phyloP scores from a whole-genome alignment of 208 protist genomes.

The Leishmania tarentolae region DNA sequence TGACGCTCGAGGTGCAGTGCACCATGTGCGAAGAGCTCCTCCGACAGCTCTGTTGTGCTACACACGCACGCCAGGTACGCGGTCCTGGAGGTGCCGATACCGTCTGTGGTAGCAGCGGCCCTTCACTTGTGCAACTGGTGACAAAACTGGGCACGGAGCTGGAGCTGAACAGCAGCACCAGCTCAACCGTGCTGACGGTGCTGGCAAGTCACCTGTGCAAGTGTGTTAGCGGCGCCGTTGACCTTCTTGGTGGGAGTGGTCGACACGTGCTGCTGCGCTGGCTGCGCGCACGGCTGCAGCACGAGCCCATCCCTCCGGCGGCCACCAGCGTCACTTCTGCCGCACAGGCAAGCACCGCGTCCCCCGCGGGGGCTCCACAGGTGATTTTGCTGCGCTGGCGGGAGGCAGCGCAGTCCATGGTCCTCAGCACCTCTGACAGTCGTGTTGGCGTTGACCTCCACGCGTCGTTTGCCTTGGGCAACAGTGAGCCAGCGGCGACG shows the following conservation, averaged over 20 bases:
- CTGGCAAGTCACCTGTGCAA: conserved; percentile 31
- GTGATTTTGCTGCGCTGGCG: conserved; percentile 11
- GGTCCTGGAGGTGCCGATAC: neutral
- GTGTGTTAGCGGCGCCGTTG: conserved; percentile 28
- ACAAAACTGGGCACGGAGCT: conserved; percentile 23
- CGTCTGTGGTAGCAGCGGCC: neutral
- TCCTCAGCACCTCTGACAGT: neutral
- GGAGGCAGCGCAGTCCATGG: conserved; percentile 2
- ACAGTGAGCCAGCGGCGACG: neutral
- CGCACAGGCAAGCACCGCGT: neutral
- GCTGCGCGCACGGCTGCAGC: conserved; percentile 29
- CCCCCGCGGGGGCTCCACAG: conserved; percentile 9
- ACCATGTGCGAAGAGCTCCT: conserved; percentile 40
- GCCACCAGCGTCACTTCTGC: neutral
- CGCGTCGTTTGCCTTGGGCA: neutral
- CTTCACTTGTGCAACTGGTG: conserved; percentile 19
- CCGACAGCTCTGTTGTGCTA: conserved; percentile 16
- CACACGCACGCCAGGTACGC: neutral
- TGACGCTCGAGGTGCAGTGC: conserved; percentile 34
- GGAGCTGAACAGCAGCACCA: conserved; percentile 27
- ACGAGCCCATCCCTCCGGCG: conserved; percentile 14
- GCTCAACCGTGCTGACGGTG: conserved; percentile 26
- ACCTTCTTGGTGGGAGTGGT: conserved; percentile 22
- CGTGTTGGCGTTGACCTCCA: neutral
- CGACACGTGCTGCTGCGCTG: conserved; percentile 28